Conservation (phyloP, 192 early-diverging fungal genomes). For the Jimgerdemannia flammicorona region DNA sequence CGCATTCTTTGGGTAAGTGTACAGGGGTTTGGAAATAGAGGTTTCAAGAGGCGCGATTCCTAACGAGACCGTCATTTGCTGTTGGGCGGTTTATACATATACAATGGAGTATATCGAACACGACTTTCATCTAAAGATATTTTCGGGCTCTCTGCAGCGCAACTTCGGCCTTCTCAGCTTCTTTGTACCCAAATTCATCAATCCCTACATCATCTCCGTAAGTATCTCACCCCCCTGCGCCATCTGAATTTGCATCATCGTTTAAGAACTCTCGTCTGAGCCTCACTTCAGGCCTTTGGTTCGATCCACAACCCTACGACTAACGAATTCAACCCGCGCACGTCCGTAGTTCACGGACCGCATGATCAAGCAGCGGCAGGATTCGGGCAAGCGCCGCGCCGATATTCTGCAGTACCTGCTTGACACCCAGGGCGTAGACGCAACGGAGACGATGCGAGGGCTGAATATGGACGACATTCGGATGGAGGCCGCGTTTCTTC, state of each 20-base stretch:
- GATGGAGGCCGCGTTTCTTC: not conserved
- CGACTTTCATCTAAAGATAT: not conserved
- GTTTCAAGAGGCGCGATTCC: too few species aligned
- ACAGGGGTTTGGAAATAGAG: too few species aligned
- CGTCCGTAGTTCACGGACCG: not conserved
- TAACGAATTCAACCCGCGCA: too few species aligned
- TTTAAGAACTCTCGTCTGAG: too few species aligned
- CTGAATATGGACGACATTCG: not conserved
- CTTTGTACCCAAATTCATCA: not conserved
- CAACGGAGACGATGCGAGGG: not conserved
- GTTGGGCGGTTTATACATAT: too few species aligned
- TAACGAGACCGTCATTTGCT: too few species aligned
- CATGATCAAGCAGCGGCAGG: not conserved
- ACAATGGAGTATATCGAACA: not conserved
- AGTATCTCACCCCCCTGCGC: not conserved
- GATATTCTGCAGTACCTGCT: slow-evolving; percentile 45
- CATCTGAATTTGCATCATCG: too few species aligned
- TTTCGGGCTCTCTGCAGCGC: not conserved
- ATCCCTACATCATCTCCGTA: not conserved
- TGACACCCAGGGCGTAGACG: slow-evolving; percentile 11
- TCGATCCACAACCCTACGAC: too few species aligned
- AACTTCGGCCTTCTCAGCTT: not conserved
- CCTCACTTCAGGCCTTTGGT: too few species aligned
- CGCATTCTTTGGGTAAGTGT: not conserved
- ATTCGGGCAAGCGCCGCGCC: not conserved